Base-by-base conservation (phyloP, 192 early-diverging fungal species). In the Coemansia sp. region DNA sequence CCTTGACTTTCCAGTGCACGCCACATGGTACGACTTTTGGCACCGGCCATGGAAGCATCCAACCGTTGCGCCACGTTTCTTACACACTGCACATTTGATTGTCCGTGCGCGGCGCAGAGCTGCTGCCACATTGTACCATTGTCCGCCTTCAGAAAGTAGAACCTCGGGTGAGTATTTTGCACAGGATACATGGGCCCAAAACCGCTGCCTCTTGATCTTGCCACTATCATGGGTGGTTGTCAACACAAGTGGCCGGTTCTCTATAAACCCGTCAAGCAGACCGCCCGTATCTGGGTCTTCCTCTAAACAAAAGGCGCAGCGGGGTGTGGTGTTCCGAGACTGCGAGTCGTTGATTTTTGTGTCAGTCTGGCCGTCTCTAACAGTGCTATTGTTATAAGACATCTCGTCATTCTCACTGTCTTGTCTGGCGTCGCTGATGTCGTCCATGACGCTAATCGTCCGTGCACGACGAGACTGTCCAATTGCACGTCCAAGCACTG, bases 41-140 rank as follows among this genome's bases (percentile, higher is more conserved):
- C 95, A 97, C 57, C 91, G 89, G 7, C 85, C 85, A 63, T 95
- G 88, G 71, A 95, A 95, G 69, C 95, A 97, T 10, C 94, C 93
- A 38, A 93, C 83, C 0, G 94, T 93, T 1, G 95, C 94, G 0
- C 95, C 95, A 11, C 89, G 87, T 67, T 90, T 88, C 58, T 87
- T 89, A 74, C 95, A 97, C 3, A 50, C 74, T 6, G 81, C 77
- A 61, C 95, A 95, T 80, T 86, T 87, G 77, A 94, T 87, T 1
- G 87, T 86, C 21, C 93, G 84, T 0, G 89, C 91, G 10, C 93
- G 85, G 19, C 85, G 70, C 65, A 93, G 76, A 9, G 95, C 95
- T 19, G 83, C 78, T 0, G 90, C 85, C 0, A 97, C 92, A 78
- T 97, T 97, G 63, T 88, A 94, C 94, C 94, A 97, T 47, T 81